Evolutionary conservation across 1,284 basidiomycete genomes (phyloP).

Genomic region (Lentinus polychrous): DNA sequence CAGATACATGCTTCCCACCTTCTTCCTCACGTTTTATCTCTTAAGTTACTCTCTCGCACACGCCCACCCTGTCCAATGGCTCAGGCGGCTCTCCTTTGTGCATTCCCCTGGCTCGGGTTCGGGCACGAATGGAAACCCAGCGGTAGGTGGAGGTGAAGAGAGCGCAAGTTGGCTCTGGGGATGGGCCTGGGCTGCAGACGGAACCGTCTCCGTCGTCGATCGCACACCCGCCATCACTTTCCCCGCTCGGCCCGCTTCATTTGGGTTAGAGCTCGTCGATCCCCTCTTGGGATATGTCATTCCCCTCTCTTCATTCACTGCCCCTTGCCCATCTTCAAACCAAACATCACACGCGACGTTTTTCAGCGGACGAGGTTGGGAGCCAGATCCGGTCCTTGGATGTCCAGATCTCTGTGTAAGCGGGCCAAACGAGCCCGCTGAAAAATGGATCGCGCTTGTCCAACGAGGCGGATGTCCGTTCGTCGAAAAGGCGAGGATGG

Average conservation of each 20-base stretch:
- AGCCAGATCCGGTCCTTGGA: conserved; percentile 39
- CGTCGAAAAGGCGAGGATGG: conserved; percentile 78
- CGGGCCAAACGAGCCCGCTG: conserved; percentile 47
- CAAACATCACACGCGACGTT: conserved; percentile 13
- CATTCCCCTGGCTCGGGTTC: conserved; percentile 18
- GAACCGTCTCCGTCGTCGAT: conserved; percentile 74
- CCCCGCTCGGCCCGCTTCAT: conserved; percentile 59
- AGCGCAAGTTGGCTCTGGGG: conserved; percentile 33
- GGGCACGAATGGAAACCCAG: not conserved
- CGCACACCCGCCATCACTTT: conserved; percentile 58
- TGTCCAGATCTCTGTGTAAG: conserved; percentile 59
- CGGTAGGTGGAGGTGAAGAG: not conserved
- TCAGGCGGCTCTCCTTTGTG: conserved; percentile 20
- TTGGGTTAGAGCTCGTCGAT: conserved; percentile 64
- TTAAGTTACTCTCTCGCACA: conserved; percentile 11
- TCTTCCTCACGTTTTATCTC: conserved; percentile 15
- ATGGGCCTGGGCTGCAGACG: conserved; percentile 63
- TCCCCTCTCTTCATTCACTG: conserved; percentile 66
- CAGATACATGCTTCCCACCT: conserved; percentile 3
- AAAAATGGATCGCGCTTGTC: conserved; percentile 81
- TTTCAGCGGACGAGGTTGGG: conserved; percentile 1
- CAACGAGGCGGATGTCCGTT: conserved; percentile 86
- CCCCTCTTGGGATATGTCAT: conserved; percentile 74
- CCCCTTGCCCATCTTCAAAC: conserved; percentile 33
- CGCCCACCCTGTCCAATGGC: conserved; percentile 21